These are phyloP conservation scores for Barnettozyma wickerhamii DNA, from an alignment of 805 yeast genomes.

Conservation along the genomic window DNA sequence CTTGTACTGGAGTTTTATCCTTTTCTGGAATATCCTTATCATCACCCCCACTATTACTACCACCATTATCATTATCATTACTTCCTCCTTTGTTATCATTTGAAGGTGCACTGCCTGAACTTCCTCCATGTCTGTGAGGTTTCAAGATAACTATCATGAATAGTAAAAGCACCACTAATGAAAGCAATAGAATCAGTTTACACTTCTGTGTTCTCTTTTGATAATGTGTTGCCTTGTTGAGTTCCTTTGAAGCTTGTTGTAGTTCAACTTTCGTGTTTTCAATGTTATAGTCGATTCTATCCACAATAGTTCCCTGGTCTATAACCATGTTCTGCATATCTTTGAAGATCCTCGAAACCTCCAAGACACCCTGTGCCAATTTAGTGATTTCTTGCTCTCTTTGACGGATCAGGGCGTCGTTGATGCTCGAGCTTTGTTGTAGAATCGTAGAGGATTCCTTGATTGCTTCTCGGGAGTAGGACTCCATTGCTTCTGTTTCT, in stretches of 20 bases:
- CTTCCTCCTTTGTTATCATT: constrained; percentile 18
- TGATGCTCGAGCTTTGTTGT: constrained; percentile 30
- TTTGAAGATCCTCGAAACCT: constrained; percentile 86
- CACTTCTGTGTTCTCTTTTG: constrained; percentile 91
- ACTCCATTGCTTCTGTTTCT: constrained; percentile 39
- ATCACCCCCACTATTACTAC: neutral
- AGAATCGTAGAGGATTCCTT: constrained; percentile 40
- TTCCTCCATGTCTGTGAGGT: constrained; percentile 36
- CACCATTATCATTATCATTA: neutral
- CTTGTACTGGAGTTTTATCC: neutral
- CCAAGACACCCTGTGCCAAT: constrained; percentile 91
- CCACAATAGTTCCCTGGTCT: constrained; percentile 93
- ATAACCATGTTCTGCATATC: constrained; percentile 89
- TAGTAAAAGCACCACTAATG: constrained; percentile 66
- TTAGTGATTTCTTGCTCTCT: constrained; percentile 88
- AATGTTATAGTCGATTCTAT: constrained; percentile 89
- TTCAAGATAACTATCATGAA: constrained; percentile 67
- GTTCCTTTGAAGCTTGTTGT: constrained; percentile 71
- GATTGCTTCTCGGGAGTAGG: constrained; percentile 50
- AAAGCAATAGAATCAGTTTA: constrained; percentile 71
- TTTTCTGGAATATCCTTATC: neutral
- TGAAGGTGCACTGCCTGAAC: constrained; percentile 15
- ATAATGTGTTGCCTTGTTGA: constrained; percentile 69
- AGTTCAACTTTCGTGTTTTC: constrained; percentile 75
- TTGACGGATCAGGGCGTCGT: constrained; percentile 49